Conservation (phyloP, 208 protist genomes). For the Trypanosoma mega region DNA sequence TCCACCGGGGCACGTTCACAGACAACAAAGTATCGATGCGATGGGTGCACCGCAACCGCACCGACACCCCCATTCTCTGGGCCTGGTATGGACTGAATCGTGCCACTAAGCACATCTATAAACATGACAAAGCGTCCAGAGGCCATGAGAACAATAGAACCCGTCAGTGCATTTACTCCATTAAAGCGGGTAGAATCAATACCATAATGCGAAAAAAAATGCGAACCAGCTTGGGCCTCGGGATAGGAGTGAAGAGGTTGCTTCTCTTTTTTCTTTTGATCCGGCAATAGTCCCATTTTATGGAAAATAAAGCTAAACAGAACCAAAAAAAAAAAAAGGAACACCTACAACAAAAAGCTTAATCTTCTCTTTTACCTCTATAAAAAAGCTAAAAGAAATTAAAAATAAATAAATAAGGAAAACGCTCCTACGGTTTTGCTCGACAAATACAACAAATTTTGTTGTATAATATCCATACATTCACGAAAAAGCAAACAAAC, state of each 20-base stretch:
- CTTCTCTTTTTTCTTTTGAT: conserved; percentile 17
- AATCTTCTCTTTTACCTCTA: background rate
- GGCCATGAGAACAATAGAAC: conserved; percentile 58
- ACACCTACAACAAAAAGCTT: background rate
- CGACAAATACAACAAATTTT: too few species aligned
- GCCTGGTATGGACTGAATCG: conserved; percentile 54
- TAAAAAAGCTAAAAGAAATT: background rate
- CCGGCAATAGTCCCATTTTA: conserved; percentile 14
- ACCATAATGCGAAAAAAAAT: conserved; percentile 60
- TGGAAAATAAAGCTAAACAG: background rate
- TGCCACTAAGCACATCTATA: conserved; percentile 54
- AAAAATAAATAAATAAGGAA: background rate
- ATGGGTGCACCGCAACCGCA: conserved; percentile 68
- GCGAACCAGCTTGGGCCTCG: conserved; percentile 28
- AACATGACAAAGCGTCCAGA: conserved; percentile 87
- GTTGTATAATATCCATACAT: too few species aligned
- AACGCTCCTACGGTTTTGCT: too few species aligned
- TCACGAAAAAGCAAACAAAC: background rate
- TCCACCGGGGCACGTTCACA: conserved; percentile 68
- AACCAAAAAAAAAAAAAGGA: conserved; percentile 15
- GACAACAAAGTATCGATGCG: conserved; percentile 69
- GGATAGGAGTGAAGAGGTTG: conserved; percentile 79
- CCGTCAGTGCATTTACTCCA: conserved; percentile 52
- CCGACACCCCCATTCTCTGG: conserved; percentile 59
- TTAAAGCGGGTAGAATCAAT: conserved; percentile 70